A percentile compares a stretch with the other conserved stretches of the same genome.
Evolutionary conservation across 441 rosid genomes (phyloP).

Genomic region (Populus hybrid): DNA sequence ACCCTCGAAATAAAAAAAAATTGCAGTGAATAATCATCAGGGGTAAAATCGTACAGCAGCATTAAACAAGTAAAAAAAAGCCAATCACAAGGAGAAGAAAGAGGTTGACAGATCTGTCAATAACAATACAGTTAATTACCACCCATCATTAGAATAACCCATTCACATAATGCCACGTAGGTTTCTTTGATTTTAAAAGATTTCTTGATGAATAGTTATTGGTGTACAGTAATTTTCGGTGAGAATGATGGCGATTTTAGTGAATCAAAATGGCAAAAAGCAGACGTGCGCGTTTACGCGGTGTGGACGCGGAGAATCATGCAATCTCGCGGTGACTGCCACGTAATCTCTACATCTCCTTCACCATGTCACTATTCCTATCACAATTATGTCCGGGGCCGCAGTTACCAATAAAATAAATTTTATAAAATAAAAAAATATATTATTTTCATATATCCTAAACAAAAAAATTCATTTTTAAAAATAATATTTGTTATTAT

Average conservation of each 20-base stretch:
- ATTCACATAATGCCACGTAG: neutral
- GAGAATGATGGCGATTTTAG: neutral
- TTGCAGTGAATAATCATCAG: neutral
- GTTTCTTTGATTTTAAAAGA: neutral
- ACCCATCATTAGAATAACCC: neutral
- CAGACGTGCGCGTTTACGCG: no score
- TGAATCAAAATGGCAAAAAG: neutral
- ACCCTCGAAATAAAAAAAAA: neutral
- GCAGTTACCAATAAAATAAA: no score
- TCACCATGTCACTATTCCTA: neutral
- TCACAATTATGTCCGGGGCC: no score
- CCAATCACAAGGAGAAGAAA: neutral
- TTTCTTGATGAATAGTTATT: neutral
- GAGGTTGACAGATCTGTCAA: neutral
- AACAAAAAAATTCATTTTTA: no score
- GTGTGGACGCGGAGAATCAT: neutral
- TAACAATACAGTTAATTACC: neutral
- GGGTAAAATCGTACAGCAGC: neutral
- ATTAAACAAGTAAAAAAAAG: neutral
- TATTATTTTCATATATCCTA: no score
- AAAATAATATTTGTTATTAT: no score
- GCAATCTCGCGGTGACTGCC: conserved; percentile 31
- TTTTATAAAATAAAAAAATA: no score
- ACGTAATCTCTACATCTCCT: conserved; percentile 11
- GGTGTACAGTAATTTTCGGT: neutral